Conservation (phyloP, 192 early-diverging fungal species). For the Backusella psychrophila region DNA sequence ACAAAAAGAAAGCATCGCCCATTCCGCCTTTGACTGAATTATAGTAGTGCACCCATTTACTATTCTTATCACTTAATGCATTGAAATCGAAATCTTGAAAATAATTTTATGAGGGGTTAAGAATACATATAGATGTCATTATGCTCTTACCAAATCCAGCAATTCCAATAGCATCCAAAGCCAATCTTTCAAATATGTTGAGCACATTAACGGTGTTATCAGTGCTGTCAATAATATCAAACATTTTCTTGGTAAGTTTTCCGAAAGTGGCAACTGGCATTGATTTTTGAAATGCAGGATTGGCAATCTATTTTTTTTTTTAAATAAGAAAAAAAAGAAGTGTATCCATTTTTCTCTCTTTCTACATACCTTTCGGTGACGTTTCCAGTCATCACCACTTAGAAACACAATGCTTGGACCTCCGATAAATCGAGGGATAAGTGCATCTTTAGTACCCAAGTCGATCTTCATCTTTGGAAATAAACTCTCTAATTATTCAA, state of each 20-base stretch:
- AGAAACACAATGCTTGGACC: not conserved
- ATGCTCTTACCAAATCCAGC: constrained; percentile 40
- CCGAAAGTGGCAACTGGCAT: constrained; percentile 11
- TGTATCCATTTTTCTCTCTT: not conserved
- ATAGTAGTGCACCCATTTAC: constrained; percentile 42
- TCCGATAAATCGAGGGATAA: not conserved
- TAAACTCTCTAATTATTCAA: not conserved
- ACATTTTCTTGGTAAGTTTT: not conserved
- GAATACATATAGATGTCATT: not conserved
- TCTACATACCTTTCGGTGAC: constrained; percentile 17
- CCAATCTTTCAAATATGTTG: constrained; percentile 25
- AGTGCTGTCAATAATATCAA: not conserved
- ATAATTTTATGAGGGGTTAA: not conserved
- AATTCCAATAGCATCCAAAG: constrained; percentile 60
- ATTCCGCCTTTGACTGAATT: constrained; percentile 43
- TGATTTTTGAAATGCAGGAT: constrained; percentile 14
- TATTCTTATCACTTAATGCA: constrained; percentile 41
- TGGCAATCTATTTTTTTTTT: constrained; percentile 8
- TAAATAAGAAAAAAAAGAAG: not conserved
- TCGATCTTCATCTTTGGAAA: not conserved
- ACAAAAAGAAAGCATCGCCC: constrained; percentile 44
- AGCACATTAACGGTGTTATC: not conserved
- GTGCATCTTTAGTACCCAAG: not conserved
- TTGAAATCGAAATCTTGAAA: constrained; percentile 47
- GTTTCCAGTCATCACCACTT: constrained; percentile 12